Conservation (phyloP, 257 asterid genomes). For the Fraxinus anomala region DNA sequence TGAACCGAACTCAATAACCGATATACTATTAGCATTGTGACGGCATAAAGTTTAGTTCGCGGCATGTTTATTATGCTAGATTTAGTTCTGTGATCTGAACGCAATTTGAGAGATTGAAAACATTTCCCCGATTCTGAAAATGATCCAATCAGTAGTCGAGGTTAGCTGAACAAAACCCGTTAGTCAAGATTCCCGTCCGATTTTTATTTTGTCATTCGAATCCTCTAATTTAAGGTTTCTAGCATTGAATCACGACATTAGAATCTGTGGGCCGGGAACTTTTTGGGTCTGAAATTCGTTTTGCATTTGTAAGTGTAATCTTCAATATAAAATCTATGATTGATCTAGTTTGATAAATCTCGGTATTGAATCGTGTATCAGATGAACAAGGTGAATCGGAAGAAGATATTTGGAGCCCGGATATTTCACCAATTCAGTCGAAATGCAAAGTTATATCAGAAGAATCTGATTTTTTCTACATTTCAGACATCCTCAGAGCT, state of each 20-base stretch:
- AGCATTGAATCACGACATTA: neutral
- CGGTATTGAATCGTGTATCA: slow-evolving; percentile 28
- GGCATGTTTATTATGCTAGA: neutral
- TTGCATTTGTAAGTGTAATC: neutral
- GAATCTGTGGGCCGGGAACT: slow-evolving; percentile 12
- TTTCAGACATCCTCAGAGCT: slow-evolving; percentile 69
- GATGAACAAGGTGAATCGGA: slow-evolving; percentile 58
- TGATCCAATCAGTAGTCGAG: neutral
- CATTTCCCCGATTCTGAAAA: slow-evolving; percentile 33
- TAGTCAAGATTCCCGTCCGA: slow-evolving; percentile 19
- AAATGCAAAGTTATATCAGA: slow-evolving; percentile 35
- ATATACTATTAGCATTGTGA: neutral
- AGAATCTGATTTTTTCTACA: slow-evolving; percentile 60
- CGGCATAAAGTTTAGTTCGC: neutral
- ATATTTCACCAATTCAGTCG: slow-evolving; percentile 33
- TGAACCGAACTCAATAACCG: neutral
- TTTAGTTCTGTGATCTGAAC: neutral
- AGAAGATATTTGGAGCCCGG: slow-evolving; percentile 61
- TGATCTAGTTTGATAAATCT: neutral
- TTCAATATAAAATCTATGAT: neutral
- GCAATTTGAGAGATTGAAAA: slow-evolving; percentile 15
- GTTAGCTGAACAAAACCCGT: neutral
- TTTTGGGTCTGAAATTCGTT: neutral
- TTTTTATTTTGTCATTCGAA: slow-evolving; percentile 12
- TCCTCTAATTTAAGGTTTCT: neutral